These are phyloP conservation scores for Eutypella sp. DNA, from an alignment of 2,329 filamentous ascomycete genomes.

Conservation along the genomic window DNA sequence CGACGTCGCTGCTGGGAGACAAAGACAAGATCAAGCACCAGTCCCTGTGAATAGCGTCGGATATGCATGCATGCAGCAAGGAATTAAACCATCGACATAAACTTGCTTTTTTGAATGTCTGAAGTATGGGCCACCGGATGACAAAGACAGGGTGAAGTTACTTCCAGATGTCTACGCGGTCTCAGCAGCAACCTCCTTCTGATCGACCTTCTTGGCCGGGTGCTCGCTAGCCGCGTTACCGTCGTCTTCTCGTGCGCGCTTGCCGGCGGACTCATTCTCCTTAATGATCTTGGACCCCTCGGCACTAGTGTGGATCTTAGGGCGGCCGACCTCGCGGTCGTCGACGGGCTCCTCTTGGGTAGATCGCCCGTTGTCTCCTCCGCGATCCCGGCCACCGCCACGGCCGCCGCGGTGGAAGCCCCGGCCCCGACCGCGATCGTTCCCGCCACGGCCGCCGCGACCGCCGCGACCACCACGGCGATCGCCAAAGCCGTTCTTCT, in stretches of 20 bases:
- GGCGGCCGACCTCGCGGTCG: conserved; percentile 30
- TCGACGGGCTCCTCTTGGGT: conserved; percentile 23
- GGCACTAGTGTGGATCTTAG: conserved; percentile 42
- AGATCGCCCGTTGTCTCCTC: conserved; percentile 31
- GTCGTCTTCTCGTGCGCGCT: conserved; percentile 53
- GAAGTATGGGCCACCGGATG: too few species aligned
- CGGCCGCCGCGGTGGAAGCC: conserved; percentile 31
- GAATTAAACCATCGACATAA: too few species aligned
- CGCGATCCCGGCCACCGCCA: conserved; percentile 32
- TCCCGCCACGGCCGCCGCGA: too few species aligned
- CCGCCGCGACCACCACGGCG: conserved; percentile 36
- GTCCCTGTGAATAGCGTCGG: too few species aligned
- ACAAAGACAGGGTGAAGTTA: too few species aligned
- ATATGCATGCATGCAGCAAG: too few species aligned
- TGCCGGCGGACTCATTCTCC: conserved; percentile 33
- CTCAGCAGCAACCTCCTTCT: conserved; percentile 34
- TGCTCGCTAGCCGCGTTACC: conserved; percentile 35
- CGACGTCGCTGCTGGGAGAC: too few species aligned
- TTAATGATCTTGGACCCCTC: conserved; percentile 30
- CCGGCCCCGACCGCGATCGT: conserved; percentile 30
- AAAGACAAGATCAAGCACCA: too few species aligned
- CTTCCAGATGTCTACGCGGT: conserved; percentile 7
- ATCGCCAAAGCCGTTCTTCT: conserved; percentile 53
- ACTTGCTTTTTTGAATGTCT: too few species aligned
- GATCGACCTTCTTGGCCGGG: conserved; percentile 59